phyloP scores from a whole-genome alignment of 176 grass and related monocot genomes.

The Elymus sibiricus region DNA sequence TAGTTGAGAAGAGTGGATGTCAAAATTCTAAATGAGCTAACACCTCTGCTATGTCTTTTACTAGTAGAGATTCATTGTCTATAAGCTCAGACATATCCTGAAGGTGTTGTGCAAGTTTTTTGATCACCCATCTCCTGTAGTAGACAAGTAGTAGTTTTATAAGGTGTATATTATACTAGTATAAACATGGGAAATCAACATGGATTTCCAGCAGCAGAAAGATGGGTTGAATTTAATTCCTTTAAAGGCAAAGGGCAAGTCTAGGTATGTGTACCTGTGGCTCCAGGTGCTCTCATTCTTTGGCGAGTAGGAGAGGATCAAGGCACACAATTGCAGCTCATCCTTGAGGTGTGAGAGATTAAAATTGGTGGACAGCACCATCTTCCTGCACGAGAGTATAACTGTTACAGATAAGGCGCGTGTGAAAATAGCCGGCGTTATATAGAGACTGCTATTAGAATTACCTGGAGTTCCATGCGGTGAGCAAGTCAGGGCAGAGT shows the following conservation, averaged over 20 bases:
- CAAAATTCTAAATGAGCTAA: background rate
- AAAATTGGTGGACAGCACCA: slow-evolving; percentile 35
- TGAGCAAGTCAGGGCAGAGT: slow-evolving; percentile 63
- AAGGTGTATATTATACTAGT: background rate
- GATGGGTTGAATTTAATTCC: background rate
- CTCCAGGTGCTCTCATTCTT: slow-evolving; percentile 66
- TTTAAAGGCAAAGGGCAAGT: background rate
- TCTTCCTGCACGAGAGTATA: slow-evolving; percentile 39
- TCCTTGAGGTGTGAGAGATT: slow-evolving; percentile 40
- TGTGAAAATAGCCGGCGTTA: background rate
- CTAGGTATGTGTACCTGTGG: slow-evolving; percentile 42
- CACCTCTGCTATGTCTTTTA: slow-evolving; percentile 85
- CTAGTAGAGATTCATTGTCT: slow-evolving; percentile 64
- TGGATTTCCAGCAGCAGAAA: background rate
- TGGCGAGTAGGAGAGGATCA: slow-evolving; percentile 62
- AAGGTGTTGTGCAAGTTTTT: slow-evolving; percentile 50
- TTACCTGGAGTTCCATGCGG: slow-evolving; percentile 81
- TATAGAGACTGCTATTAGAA: background rate
- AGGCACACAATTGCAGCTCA: slow-evolving; percentile 56
- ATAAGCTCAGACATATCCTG: slow-evolving; percentile 48
- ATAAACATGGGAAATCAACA: background rate
- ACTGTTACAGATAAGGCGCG: background rate
- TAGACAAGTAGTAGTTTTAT: slow-evolving; percentile 18
- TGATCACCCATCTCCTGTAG: slow-evolving; percentile 87
- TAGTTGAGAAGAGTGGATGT: slow-evolving; percentile 17